phyloP scores from a whole-genome alignment of 2,329 filamentous ascomycete species.

The Trichoderma arundinaceum region DNA sequence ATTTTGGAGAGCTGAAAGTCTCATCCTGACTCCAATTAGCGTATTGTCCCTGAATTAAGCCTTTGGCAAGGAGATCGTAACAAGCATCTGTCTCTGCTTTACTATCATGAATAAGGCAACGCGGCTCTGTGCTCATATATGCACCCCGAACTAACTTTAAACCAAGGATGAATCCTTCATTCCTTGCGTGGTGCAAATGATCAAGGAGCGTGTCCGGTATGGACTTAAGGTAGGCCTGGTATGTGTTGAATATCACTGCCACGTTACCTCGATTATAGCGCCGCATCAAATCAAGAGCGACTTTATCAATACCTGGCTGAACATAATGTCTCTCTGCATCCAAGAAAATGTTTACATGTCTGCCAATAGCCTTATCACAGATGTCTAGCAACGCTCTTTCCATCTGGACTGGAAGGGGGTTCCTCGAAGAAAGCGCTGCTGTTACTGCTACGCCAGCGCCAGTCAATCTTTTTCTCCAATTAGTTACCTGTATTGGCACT shows the following conservation, averaged over 20 bases:
- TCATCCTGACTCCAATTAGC: slow-evolving; percentile 28
- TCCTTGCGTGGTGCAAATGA: slow-evolving; percentile 53
- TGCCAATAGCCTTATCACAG: slow-evolving; percentile 43
- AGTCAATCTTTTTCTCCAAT: slow-evolving; percentile 37
- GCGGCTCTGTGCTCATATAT: slow-evolving; percentile 58
- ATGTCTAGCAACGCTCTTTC: slow-evolving; percentile 50
- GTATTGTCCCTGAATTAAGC: slow-evolving; percentile 49
- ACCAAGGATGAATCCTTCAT: slow-evolving; percentile 57
- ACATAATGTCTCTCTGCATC: slow-evolving; percentile 55
- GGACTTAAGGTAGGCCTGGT: slow-evolving; percentile 62
- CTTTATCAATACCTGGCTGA: slow-evolving; percentile 47
- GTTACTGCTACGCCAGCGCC: slow-evolving; percentile 51
- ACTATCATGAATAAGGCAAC: slow-evolving; percentile 57
- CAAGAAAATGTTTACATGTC: slow-evolving; percentile 49
- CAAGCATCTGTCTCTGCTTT: slow-evolving; percentile 58
- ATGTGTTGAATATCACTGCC: slow-evolving; percentile 55
- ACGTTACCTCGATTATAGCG: slow-evolving; percentile 48
- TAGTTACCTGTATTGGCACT: slow-evolving; percentile 39
- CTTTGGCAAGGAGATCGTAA: slow-evolving; percentile 57
- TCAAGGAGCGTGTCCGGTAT: slow-evolving; percentile 49
- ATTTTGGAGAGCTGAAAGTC: slow-evolving; percentile 47
- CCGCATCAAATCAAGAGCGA: slow-evolving; percentile 46
- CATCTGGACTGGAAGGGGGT: slow-evolving; percentile 49
- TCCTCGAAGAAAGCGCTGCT: slow-evolving; percentile 44
- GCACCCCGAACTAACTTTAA: slow-evolving; percentile 64